Base-by-base conservation (phyloP, 306 rosid species). In the Senna tora region DNA sequence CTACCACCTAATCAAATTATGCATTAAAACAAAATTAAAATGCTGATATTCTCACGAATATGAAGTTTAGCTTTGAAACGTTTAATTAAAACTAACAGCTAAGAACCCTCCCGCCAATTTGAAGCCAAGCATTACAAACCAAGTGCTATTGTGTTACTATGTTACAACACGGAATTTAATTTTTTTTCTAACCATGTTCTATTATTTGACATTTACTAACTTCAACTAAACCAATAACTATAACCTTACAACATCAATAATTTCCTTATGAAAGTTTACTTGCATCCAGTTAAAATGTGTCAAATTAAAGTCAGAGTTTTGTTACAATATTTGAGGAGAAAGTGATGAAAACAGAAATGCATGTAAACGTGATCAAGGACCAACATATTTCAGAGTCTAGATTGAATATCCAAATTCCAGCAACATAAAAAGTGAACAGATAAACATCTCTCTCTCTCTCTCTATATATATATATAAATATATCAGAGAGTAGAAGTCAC, bases 1-100 rank as follows among this genome's bases (percentile, higher is more conserved):
- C 98, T 54, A 87, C 45, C 75, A 94, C 97, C 97, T 93, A 77
- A 78, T 68, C 74, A 79, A 51, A 42, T 55, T 67, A 57, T 64
- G 61, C 50, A 33, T 62, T 63, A 61, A 68, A 43, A 61, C 51
- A 47, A 51, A 65, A 73, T 51, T 20, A 72, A 47, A 39, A 52
- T 38, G 3, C 34, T 63, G 41, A 68, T 30, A 65, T 62, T 46
- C 39, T 21, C 14, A 49, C 61, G 59, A 45, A 69, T 20, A 53
- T 68, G 51, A 81, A 62, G 51, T 28, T 51, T 41, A 54, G 57
- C 30, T 61, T 22, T 30, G 16, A 52, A 52, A 57, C 52, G 52
- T 49, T 9, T 41, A 72, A 21, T 9, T 41, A 72, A 21, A 38
- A 38, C 60, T 36, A 53, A 32, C 59, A 76, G 34, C 63, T 52